Evolutionary conservation across 805 yeast species (phyloP), one percentile per base, ranked within the genome.

Genomic region (Lachancea waltii): DNA sequence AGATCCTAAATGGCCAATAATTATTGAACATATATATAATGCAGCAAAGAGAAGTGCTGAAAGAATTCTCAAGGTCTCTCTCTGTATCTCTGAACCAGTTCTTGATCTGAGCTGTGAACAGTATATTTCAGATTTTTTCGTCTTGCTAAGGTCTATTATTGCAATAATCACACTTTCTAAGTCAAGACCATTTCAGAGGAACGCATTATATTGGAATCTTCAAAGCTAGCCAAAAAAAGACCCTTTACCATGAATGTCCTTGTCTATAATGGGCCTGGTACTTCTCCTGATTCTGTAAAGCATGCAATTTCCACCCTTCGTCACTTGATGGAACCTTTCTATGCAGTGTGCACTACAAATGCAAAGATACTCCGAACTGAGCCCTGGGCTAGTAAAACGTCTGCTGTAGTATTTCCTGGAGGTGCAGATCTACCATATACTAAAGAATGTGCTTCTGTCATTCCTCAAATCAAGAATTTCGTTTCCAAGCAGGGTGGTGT

Each of bases 401-500:
- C 94, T 0, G 65, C 85, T 46, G 55, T 92, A 30, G 95, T 87
- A 1, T 60, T 92, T 19, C 99, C 98, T 0, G 99, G 98, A 3
- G 99, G 99, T 6, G 97, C 97, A 1, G 98, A 92, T 56, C 64
- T 86, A 35, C 97, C 97, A 0, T 76, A 81, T 48, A 85, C 95
- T 46, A 67, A 70, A 36, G 75, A 72, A 3, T 70, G 94, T 45
- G 79, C 81, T 51, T 90, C 95, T 1, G 62, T 60, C 1, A 85
- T 87, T 0, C 84, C 81, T 50, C 51, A 63, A 7, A 65, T 68
- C 26, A 84, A 86, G 44, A 58, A 64, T 19, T 75, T 75, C 35
- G 86, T 70, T 48, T 86, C 86, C 1, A 67, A 77, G 21, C 67
- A 68, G 38, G 98, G 97, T 21, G 99, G 99, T 2, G 65, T 68